phyloP scores from a whole-genome alignment of 2,329 filamentous ascomycete genomes.

The Paraphaeosphaeria minitans region DNA sequence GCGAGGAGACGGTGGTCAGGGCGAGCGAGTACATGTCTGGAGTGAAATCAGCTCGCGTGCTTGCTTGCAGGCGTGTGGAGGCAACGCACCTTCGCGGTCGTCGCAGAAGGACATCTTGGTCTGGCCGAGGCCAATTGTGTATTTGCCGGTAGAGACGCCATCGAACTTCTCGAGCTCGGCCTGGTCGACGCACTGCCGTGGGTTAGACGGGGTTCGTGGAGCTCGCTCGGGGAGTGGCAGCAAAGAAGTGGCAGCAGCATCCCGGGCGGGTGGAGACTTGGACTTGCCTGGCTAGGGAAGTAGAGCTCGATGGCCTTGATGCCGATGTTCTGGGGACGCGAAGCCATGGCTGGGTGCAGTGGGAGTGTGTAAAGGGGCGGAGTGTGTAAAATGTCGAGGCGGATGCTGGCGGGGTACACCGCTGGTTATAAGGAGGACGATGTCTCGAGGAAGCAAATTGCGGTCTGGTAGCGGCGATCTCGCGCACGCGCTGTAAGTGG shows the following conservation, averaged over 20 bases:
- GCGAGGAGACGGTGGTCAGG: slow-evolving; percentile 57
- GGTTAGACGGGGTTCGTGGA: slow-evolving; percentile 12
- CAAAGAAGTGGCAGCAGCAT: slow-evolving; percentile 11
- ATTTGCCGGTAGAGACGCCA: slow-evolving; percentile 58
- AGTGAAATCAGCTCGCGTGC: slow-evolving; percentile 21
- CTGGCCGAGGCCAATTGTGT: slow-evolving; percentile 61
- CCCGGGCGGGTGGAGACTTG: slow-evolving; percentile 32
- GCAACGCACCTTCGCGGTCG: slow-evolving; percentile 56
- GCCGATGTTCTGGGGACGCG: slow-evolving; percentile 56
- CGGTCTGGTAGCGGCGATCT: slow-evolving; percentile 28
- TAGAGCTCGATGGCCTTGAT: slow-evolving; percentile 62
- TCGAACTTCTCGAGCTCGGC: slow-evolving; percentile 61
- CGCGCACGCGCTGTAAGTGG: slow-evolving; percentile 20
- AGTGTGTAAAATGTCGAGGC: slow-evolving; percentile 19
- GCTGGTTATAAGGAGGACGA: slow-evolving; percentile 44
- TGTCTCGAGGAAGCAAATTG: slow-evolving; percentile 40
- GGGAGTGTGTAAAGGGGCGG: slow-evolving; percentile 23
- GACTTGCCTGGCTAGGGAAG: slow-evolving; percentile 58
- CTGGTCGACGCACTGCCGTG: slow-evolving; percentile 57
- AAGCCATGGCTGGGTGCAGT: slow-evolving; percentile 50
- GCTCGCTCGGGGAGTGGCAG: neutral
- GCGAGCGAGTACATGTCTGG: slow-evolving; percentile 60
- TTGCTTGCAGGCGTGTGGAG: neutral
- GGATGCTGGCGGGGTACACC: slow-evolving; percentile 34
- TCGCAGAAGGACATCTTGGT: slow-evolving; percentile 62